Conservation (phyloP, 192 early-diverging fungal species). For the Allomyces macrogynus region DNA sequence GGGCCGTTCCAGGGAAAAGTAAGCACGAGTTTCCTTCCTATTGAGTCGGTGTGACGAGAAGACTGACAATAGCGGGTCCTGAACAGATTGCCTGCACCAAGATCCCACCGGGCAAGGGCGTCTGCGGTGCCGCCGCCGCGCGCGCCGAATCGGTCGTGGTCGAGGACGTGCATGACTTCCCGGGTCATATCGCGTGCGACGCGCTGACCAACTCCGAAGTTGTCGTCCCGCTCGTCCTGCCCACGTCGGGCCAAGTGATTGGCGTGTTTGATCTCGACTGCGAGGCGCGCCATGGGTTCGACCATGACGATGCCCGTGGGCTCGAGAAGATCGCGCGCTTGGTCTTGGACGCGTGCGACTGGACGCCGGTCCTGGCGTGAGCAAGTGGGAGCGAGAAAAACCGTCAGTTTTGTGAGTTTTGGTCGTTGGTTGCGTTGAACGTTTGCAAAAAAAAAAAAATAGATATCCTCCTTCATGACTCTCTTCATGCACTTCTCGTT, state of each 20-base stretch:
- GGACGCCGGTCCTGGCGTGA: background rate
- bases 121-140: constrained; percentile 70
- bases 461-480: too few species aligned
- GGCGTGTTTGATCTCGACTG: constrained; percentile 29
- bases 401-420: too few species aligned
- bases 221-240: constrained; percentile 50
- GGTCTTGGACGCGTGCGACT: constrained; percentile 3
- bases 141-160: constrained; percentile 36
- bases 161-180: constrained; percentile 56
- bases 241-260: background rate
- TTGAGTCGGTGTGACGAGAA: too few species aligned
- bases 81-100: constrained; percentile 54
- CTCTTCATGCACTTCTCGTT: too few species aligned
- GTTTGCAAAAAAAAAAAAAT: too few species aligned
- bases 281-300: constrained; percentile 13
- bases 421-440: too few species aligned
- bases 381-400: too few species aligned
- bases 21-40: too few species aligned
- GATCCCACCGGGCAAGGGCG: constrained; percentile 63
- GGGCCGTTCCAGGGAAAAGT: constrained; percentile 78
- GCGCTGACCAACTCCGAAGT: constrained; percentile 63
- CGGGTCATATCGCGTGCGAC: constrained; percentile 85
- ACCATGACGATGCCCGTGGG: constrained; percentile 14
- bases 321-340: constrained; percentile 18
- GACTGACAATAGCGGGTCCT: background rate